phyloP scores from a whole-genome alignment of 768 basidiomycete species.

The Calocera viscosa region DNA sequence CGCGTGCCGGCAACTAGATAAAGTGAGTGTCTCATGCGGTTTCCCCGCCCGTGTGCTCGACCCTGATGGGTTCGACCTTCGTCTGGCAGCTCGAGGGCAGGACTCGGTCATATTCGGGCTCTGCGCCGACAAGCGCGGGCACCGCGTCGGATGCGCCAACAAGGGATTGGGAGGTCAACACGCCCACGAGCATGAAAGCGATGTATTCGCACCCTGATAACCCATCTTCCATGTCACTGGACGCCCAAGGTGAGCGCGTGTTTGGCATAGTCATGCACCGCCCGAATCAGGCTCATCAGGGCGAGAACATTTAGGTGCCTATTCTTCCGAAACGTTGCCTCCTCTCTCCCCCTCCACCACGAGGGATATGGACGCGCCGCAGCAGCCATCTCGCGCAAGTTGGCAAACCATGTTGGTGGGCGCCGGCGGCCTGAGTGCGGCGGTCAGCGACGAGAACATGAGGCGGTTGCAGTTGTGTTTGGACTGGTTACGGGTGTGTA shows the following conservation, averaged over 20 bases:
- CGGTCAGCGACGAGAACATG: conserved; percentile 86
- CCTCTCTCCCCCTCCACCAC: conserved; percentile 9
- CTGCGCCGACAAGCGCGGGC: neutral
- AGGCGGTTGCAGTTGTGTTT: conserved; percentile 71
- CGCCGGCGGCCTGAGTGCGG: conserved; percentile 77
- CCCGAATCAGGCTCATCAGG: neutral
- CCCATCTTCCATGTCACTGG: neutral
- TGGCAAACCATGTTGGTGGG: conserved; percentile 79
- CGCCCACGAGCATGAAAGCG: conserved; percentile 8
- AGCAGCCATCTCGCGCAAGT: conserved; percentile 39
- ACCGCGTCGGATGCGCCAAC: neutral
- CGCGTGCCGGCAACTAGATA: conserved; percentile 76
- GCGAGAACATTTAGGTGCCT: neutral
- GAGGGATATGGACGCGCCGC: conserved; percentile 5
- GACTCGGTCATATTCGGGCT: conserved; percentile 7
- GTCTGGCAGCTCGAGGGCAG: neutral
- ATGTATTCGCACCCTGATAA: neutral
- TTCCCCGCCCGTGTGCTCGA: neutral
- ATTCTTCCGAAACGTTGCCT: conserved; percentile 4
- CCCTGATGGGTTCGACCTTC: conserved; percentile 4
- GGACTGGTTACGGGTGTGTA: conserved; percentile 68
- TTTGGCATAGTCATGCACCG: neutral
- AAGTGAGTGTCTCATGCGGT: conserved; percentile 36
- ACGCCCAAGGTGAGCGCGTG: conserved; percentile 6
- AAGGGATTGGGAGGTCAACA: conserved; percentile 2